Evolutionary conservation across 2,329 filamentous ascomycete genomes (phyloP).

Genomic region (Pyrenophora teres): DNA sequence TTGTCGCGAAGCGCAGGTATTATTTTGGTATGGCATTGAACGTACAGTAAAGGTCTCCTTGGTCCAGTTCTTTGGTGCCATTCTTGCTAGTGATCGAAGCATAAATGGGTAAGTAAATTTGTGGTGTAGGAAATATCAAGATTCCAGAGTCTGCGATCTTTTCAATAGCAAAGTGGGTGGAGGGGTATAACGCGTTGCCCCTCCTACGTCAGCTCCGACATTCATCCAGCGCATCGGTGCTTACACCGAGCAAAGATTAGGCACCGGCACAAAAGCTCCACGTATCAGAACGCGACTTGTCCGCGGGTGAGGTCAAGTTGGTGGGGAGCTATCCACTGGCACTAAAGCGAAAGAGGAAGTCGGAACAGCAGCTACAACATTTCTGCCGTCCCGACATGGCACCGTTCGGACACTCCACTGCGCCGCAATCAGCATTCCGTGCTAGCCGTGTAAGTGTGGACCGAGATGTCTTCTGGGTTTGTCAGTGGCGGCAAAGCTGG

Average conservation of each 20-base stretch:
- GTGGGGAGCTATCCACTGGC: slow-evolving; percentile 3
- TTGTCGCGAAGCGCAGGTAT: background rate
- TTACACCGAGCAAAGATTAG: slow-evolving; percentile 6
- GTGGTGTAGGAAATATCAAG: slow-evolving; percentile 6
- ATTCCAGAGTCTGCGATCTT: slow-evolving; percentile 6
- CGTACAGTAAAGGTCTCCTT: slow-evolving; percentile 41
- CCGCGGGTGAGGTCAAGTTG: slow-evolving; percentile 10
- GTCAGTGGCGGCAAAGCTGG: slow-evolving; percentile 57
- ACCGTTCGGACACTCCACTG: background rate
- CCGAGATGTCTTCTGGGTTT: slow-evolving; percentile 55
- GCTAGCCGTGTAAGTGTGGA: slow-evolving; percentile 16
- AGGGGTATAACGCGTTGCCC: slow-evolving; percentile 14
- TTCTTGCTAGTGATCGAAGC: slow-evolving; percentile 35
- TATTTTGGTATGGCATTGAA: background rate
- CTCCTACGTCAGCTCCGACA: slow-evolving; percentile 15
- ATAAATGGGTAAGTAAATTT: slow-evolving; percentile 20
- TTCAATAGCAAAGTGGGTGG: slow-evolving; percentile 6
- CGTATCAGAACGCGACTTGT: slow-evolving; percentile 12
- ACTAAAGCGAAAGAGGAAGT: slow-evolving; percentile 16
- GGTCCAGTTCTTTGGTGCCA: slow-evolving; percentile 43
- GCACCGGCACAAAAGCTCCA: slow-evolving; percentile 14
- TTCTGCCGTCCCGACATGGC: slow-evolving; percentile 4
- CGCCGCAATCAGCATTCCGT: slow-evolving; percentile 10
- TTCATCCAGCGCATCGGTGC: slow-evolving; percentile 4
- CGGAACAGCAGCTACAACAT: slow-evolving; percentile 8